Evolutionary conservation across 148 eudicot genomes (phyloP), one percentile per base, ranked within the genome.

Genomic region (Arctostaphylos glauca): DNA sequence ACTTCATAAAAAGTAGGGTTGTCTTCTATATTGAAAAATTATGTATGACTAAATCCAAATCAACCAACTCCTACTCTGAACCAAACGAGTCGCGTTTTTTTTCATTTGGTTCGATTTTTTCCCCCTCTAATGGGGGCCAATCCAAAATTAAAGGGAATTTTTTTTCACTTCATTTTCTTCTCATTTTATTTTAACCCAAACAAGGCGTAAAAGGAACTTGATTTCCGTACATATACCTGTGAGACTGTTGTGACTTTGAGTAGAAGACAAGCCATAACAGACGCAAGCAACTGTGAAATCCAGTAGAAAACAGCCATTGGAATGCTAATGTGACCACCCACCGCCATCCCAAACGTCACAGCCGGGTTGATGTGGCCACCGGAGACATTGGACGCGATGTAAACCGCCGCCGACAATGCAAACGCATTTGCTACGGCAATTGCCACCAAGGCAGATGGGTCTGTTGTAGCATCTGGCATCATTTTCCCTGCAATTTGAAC

Each of bases 181-280:
- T 58, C 64, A 6, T 15, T 58, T 25, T 5, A 19, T 60, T 2
- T 53, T 53, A 8, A 50, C 54, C 54, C 54, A 50, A 50, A 50
- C 54, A 50, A 50, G 54, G 54, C 54, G 10, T 50, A 50, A 50
- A 50, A 50, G 7, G 54, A 55, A 55, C n/a, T 60, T n/a, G 25
- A 60, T 60, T 50, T 50, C 54, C 38, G 38, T 31, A 31, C 38
- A 31, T 31, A 60, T 86, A 96, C 98, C 85, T 92, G 93, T 74
- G 87, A 83, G 83, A 90, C 95, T 0, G 92, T 92, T 74, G 88
- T 49, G 44, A 88, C 50, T 81, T 91, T 96, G 41, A 96, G 88
- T 77, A 96, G 67, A 19, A 93, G 89, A 74, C 98, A 96, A 62
- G 97, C 98, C 74, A 94, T 83, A 8, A 94, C 86, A 49, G 99